Evolutionary conservation across 2,329 filamentous ascomycete genomes (phyloP).

Genomic region (Basipetospora chlamydospora): DNA sequence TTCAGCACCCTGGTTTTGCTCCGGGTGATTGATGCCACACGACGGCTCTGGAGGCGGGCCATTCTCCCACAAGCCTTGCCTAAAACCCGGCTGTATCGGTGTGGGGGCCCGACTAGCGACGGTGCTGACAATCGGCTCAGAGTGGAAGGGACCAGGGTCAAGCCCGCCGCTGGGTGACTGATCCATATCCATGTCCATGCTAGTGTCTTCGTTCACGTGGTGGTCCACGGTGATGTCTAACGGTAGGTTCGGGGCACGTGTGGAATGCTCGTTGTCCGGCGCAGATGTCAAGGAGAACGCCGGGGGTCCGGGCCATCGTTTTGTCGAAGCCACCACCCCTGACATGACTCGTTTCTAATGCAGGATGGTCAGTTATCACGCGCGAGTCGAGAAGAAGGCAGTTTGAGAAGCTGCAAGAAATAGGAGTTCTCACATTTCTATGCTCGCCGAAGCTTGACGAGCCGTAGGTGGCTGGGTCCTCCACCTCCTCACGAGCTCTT

Average conservation of each 20-base stretch:
- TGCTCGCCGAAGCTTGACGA: constrained; percentile 1
- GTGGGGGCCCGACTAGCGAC: constrained; percentile 38
- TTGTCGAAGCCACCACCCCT: constrained; percentile 33
- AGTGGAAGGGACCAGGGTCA: constrained; percentile 8
- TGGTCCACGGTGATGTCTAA: no score
- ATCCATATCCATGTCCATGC: constrained; percentile 38
- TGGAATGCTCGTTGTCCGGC: no score
- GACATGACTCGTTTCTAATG: constrained; percentile 36
- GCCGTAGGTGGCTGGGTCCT: background rate
- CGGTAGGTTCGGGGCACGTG: no score
- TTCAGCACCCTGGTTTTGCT: constrained; percentile 9
- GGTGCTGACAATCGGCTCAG: constrained; percentile 9
- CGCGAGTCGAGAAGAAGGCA: constrained; percentile 10
- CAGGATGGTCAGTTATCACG: background rate
- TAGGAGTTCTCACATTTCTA: constrained; percentile 7
- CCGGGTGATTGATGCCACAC: no score
- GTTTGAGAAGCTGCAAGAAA: constrained; percentile 20
- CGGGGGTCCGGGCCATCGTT: constrained; percentile 16
- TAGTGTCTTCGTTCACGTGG: constrained; percentile 18
- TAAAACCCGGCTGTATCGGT: constrained; percentile 44
- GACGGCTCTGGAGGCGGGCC: no score
- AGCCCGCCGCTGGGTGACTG: constrained; percentile 7
- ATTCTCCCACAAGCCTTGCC: no score
- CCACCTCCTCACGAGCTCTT: background rate
- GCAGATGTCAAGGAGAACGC: constrained; percentile 11